These are phyloP conservation scores for Fusarium concolor DNA, from an alignment of 2,329 filamentous ascomycete genomes.

Conservation along the genomic window DNA sequence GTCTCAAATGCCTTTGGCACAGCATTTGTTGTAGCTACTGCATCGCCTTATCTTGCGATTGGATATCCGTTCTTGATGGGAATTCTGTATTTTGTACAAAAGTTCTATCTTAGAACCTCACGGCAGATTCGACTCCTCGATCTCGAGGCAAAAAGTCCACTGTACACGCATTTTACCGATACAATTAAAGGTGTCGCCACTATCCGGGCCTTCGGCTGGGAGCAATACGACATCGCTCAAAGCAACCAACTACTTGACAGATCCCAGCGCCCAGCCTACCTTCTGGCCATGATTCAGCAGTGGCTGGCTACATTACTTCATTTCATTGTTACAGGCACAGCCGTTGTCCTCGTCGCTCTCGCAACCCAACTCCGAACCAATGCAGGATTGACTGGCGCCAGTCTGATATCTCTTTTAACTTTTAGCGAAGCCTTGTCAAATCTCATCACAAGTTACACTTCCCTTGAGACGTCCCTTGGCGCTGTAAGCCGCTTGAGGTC, in stretches of 20 bases:
- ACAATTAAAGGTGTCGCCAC: conserved; percentile 66
- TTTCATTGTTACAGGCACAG: conserved; percentile 61
- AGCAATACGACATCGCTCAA: conserved; percentile 47
- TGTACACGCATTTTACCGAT: conserved; percentile 64
- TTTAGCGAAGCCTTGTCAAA: conserved; percentile 45
- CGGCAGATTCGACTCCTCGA: conserved; percentile 70
- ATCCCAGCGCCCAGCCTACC: conserved; percentile 68
- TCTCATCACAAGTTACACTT: conserved; percentile 40
- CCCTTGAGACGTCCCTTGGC: conserved; percentile 40
- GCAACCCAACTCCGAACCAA: conserved; percentile 57
- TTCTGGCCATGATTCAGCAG: conserved; percentile 67
- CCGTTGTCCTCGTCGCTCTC: conserved; percentile 59
- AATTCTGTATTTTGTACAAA: conserved; percentile 63
- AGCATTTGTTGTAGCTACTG: conserved; percentile 59
- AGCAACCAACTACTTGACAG: conserved; percentile 63
- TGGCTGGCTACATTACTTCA: conserved; percentile 67
- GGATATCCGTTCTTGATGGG: conserved; percentile 62
- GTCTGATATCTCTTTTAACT: conserved; percentile 53
- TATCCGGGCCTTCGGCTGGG: conserved; percentile 68
- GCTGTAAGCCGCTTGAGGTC: conserved; percentile 41
- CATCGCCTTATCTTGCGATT: conserved; percentile 59
- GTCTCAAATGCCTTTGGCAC: conserved; percentile 53
- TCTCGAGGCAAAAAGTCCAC: conserved; percentile 69
- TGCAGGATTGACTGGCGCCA: conserved; percentile 55
- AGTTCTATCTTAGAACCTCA: conserved; percentile 69